A percentile compares a stretch with the other conserved stretches of the same genome.
phyloP scores from a whole-genome alignment of 1,284 basidiomycete genomes.

The Porodaedalea pini region DNA sequence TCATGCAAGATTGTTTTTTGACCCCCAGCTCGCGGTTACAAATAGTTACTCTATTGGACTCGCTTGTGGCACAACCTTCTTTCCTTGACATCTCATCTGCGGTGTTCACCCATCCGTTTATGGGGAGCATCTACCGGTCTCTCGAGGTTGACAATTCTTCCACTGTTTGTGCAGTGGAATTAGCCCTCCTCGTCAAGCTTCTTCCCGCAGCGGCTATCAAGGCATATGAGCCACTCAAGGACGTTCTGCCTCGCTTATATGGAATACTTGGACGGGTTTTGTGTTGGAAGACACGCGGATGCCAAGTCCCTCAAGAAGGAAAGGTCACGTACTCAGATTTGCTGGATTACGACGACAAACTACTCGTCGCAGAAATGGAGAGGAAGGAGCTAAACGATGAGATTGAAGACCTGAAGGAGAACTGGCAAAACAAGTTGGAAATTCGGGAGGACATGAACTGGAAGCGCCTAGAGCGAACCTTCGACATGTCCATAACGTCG shows the following conservation, averaged over 20 bases:
- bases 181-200: constrained; percentile 62
- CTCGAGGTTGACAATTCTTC: constrained; percentile 71
- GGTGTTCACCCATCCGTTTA: constrained; percentile 60
- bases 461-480: constrained; percentile 58
- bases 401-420: constrained; percentile 29
- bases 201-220: constrained; percentile 70
- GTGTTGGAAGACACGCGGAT: constrained; percentile 60
- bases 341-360: constrained; percentile 23
- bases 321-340: constrained; percentile 25
- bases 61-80: constrained; percentile 50
- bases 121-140: constrained; percentile 56
- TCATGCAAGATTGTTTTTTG: constrained; percentile 56
- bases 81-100: constrained; percentile 48
- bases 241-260: constrained; percentile 57
- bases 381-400: constrained; percentile 34
- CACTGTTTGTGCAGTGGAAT: constrained; percentile 57
- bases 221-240: constrained; percentile 51
- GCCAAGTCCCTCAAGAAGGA: constrained; percentile 24
- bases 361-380: constrained; percentile 33
- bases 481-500: constrained; percentile 45
- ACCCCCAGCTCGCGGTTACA: constrained; percentile 62
- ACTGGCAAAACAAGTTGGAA: constrained; percentile 33
- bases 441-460: constrained; percentile 57
- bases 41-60: constrained; percentile 58
- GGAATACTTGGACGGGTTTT: constrained; percentile 63